Evolutionary conservation across 2,329 filamentous ascomycete species (phyloP).

Genomic region (Sordariomycetes sp.): DNA sequence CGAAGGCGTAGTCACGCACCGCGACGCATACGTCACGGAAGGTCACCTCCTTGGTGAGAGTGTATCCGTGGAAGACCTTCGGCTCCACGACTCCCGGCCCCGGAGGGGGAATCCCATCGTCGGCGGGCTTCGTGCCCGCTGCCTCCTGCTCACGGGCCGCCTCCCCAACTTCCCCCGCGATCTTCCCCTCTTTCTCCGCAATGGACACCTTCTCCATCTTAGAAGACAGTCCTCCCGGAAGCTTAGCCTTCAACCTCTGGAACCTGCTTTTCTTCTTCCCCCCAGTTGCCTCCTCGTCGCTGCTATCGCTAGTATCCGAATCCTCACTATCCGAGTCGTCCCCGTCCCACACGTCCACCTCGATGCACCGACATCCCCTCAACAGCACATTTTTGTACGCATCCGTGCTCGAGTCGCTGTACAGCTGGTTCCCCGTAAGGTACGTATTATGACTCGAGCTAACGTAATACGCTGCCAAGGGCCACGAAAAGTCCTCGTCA

Average conservation of each 20-base stretch:
- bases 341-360: constrained; percentile 94
- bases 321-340: constrained; percentile 57
- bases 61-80: constrained; percentile 76
- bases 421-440: constrained; percentile 77
- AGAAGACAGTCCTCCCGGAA: constrained; percentile 20
- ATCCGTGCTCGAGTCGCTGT: constrained; percentile 73
- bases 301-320: constrained; percentile 34
- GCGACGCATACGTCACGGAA: constrained; percentile 78
- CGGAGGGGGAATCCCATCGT: constrained; percentile 4
- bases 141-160: constrained; percentile 4
- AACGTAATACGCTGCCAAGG: constrained; percentile 83
- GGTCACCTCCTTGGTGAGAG: constrained; percentile 74
- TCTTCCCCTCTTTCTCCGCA: constrained; percentile 21
- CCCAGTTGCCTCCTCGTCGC: constrained; percentile 35
- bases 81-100: constrained; percentile 43
- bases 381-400: constrained; percentile 77
- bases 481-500: constrained; percentile 50
- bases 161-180: constrained; percentile 8
- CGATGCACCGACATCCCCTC: constrained; percentile 78
- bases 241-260: constrained; percentile 49
- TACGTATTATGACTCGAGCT: constrained; percentile 95
- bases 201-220: constrained; percentile 34
- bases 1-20: constrained; percentile 69
- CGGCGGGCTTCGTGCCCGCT: background rate
- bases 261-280: constrained; percentile 46